Base-by-base conservation (phyloP, 116 monocot species). In the Trichopus zeylanicus region DNA sequence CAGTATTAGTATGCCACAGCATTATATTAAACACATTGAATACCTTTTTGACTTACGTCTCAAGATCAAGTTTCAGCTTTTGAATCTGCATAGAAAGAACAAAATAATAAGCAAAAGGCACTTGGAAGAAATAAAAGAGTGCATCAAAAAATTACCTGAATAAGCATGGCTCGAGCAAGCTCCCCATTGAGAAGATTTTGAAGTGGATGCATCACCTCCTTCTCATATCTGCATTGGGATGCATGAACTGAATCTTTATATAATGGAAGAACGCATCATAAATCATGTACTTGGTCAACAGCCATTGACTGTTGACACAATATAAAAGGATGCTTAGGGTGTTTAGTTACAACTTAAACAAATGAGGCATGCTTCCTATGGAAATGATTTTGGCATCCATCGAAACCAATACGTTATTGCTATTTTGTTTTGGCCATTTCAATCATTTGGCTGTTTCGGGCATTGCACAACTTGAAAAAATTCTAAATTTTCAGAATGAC, bases 61-160 rank as follows among this genome's bases (percentile, higher is more conserved):
- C 92, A 76, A 91, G 71, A 74, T 92, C 92, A 66, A 99, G 73
- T 52, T 99, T 99, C 27, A 92, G 81, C 78, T 91, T 99, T 75
- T 99, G 88, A 73, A 99, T 87, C 99, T 99, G 88, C 57, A 76
- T n/a, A 74, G 49, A 49, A 15, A 46, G 26, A 51, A 12, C 62
- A 26, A 52, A 31, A 11, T 18, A 27, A 69, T 68, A 67, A 67
- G 53, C 38, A 75, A 49, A 31, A 61, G 52, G 37, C 21, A 42
- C 10, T 6, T 38, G 25, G 11, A 22, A 51, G 49, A 5, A 48
- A 55, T 39, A 32, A 15, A 54, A 5, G 29, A 11, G 35, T 20
- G 13, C 42, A 16, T n/a, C 18, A n/a, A 38, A 37, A 48, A 33
- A 53, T 11, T 21, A 92, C 99, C 87, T 99, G 99, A 75, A 99